These are phyloP conservation scores for Wickerhamiella australiensis DNA, from an alignment of 805 yeast genomes.

Conservation along the genomic window DNA sequence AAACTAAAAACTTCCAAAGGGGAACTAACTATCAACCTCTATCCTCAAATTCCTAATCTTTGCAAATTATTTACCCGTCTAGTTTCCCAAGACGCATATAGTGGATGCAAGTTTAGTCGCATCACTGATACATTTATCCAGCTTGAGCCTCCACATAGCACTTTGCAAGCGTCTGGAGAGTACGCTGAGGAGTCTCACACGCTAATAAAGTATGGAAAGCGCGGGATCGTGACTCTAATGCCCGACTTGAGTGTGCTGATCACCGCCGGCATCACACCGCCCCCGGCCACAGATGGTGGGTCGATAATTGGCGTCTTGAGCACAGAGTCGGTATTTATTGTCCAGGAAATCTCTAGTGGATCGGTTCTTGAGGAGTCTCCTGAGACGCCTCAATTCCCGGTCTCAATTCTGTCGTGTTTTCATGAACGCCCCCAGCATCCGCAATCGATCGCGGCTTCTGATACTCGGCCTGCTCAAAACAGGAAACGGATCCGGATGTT, in stretches of 20 bases:
- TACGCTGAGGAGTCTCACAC: neutral
- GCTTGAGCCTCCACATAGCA: neutral
- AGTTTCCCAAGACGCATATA: neutral
- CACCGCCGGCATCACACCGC: neutral
- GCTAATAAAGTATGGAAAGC: neutral
- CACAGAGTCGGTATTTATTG: neutral
- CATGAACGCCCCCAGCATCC: neutral
- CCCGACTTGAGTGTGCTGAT: constrained; percentile 1
- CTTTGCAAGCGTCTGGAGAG: neutral
- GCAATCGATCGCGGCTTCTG: neutral
- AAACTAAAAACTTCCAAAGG: neutral
- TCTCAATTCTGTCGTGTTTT: neutral
- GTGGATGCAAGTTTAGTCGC: constrained; percentile 1
- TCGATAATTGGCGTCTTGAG: neutral
- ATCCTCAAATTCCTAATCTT: neutral
- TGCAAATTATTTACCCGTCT: neutral
- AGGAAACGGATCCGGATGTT: neutral
- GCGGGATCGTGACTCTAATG: constrained; percentile 1
- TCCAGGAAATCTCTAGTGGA: neutral
- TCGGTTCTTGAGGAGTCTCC: neutral
- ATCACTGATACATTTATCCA: neutral
- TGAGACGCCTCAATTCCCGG: neutral
- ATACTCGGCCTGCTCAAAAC: neutral
- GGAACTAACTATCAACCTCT: neutral
- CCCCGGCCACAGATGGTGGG: neutral